Percentiles rank a stretch among this genome's conserved stretches.
These are phyloP conservation scores for Talaromyces atroroseus DNA, from an alignment of 2,329 filamentous ascomycete species.

Conservation along the genomic window DNA sequence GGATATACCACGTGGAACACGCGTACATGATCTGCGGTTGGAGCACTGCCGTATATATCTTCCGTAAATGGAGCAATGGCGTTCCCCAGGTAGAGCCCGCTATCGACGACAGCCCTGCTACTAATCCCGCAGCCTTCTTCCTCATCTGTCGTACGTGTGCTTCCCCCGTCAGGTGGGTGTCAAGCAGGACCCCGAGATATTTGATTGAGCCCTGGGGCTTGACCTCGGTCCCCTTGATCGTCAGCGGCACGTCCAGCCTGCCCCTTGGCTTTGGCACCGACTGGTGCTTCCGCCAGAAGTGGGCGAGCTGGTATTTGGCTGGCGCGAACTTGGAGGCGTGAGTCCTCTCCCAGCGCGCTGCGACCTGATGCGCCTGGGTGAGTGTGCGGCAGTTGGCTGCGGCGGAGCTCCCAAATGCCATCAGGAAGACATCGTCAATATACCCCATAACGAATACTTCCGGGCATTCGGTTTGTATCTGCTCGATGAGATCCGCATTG, in stretches of 20 bases:
- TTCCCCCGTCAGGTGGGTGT: no score
- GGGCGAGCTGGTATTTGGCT: slow-evolving; percentile 11
- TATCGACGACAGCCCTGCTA: no score
- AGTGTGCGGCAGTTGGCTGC: slow-evolving; percentile 17
- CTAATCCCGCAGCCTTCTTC: no score
- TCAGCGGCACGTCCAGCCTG: background rate
- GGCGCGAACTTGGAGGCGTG: slow-evolving; percentile 9
- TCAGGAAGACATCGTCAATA: slow-evolving; percentile 11
- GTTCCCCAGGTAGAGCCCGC: no score
- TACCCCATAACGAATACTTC: slow-evolving; percentile 11
- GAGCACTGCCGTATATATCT: no score
- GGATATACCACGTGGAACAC: no score
- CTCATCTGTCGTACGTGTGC: no score
- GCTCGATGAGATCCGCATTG: slow-evolving; percentile 20
- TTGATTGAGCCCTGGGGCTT: no score
- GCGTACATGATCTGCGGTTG: no score
- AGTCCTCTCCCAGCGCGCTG: slow-evolving; percentile 17
- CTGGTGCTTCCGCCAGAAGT: slow-evolving; percentile 10
- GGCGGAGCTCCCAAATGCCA: slow-evolving; percentile 15
- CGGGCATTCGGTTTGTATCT: slow-evolving; percentile 12
- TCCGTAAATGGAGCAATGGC: no score
- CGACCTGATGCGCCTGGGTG: slow-evolving; percentile 18
- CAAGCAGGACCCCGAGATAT: no score
- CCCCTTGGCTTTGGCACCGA: background rate
- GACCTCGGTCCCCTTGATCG: no score